Evolutionary conservation across 768 basidiomycete species (phyloP), one percentile per base, ranked within the genome.

Genomic region (Lactarius hatsudake): DNA sequence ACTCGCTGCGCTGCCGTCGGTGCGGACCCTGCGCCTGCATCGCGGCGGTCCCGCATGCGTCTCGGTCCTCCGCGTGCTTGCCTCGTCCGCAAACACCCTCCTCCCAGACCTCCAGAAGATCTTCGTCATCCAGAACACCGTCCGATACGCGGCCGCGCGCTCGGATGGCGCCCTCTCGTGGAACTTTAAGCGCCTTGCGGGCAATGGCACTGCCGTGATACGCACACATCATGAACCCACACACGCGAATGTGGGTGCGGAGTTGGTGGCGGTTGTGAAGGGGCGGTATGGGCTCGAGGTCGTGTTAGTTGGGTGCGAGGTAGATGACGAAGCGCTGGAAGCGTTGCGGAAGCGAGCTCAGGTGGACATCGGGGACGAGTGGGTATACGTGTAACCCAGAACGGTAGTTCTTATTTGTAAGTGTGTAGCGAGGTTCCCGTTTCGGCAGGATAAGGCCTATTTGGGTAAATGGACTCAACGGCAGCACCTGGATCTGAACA

Each of bases 31-130:
- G 53, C 42, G 62, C 6, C 36, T 68, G 6, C 43, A 61, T 0
- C 32, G 36, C 2, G 53, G 66, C 1, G 51, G 20, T 51, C 8
- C 8, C 42, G 17, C 18, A n/a, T 38, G 55, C 55, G 5, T 56
- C 58, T 42, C 17, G 4, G 56, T 64, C 58, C 62, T 55, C 15
- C 32, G 26, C 5, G 3, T 18, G 3, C 8, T 57, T 15, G 32
- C 62, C 10, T 53, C 51, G 12, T 32, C 20, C 4, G 20, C 7
- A 9, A 36, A 38, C n/a, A 0, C 7, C 4, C 59, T 68, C 26
- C 59, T 68, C 17, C 59, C 67, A 9, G 28, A 56, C 53, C 67
- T 68, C 13, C 67, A 64, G 54, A 64, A 9, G 9, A 18, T 68
- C 15, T 64, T 53, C 43, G 30, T 64, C 7, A 42, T 64, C 15